Evolutionary conservation across 2,329 filamentous ascomycete species (phyloP).

Genomic region (Xylaria sp.): DNA sequence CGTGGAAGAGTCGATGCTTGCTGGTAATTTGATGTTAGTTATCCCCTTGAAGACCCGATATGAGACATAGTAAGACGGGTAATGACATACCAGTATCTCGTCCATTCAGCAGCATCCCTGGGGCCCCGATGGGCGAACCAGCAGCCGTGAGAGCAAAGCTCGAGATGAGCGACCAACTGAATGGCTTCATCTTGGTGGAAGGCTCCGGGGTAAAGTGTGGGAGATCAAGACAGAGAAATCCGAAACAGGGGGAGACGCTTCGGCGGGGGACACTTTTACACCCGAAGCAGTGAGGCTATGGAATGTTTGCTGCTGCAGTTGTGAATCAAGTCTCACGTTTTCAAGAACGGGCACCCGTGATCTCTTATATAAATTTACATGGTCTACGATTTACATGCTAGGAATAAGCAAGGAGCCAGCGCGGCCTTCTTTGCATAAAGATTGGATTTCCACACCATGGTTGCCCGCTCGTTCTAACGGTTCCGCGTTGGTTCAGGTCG

Average conservation of each 20-base stretch:
- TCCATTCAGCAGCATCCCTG: constrained; percentile 44
- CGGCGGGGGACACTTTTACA: constrained; percentile 7
- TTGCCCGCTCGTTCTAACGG: neutral
- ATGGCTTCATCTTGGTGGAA: constrained; percentile 46
- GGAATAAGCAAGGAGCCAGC: neutral
- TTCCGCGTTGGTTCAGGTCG: constrained; percentile 8
- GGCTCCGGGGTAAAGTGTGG: constrained; percentile 1
- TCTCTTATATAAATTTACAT: constrained; percentile 24
- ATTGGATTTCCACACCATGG: neutral
- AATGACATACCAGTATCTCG: constrained; percentile 50
- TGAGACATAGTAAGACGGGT: neutral
- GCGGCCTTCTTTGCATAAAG: constrained; percentile 8
- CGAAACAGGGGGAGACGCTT: neutral
- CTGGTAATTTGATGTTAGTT: constrained; percentile 43
- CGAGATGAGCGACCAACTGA: constrained; percentile 44
- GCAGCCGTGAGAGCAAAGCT: constrained; percentile 43
- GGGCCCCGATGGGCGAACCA: constrained; percentile 41
- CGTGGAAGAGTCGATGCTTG: constrained; percentile 47
- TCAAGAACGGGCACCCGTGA: constrained; percentile 7
- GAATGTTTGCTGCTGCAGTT: neutral
- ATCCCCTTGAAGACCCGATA: neutral
- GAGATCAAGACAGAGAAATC: neutral
- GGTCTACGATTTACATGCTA: constrained; percentile 7
- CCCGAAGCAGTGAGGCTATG: constrained; percentile 15
- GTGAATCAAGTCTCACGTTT: constrained; percentile 2